These are phyloP conservation scores for Epithemia pelagica DNA, from an alignment of 108 stramenopile genomes.

Conservation along the genomic window DNA sequence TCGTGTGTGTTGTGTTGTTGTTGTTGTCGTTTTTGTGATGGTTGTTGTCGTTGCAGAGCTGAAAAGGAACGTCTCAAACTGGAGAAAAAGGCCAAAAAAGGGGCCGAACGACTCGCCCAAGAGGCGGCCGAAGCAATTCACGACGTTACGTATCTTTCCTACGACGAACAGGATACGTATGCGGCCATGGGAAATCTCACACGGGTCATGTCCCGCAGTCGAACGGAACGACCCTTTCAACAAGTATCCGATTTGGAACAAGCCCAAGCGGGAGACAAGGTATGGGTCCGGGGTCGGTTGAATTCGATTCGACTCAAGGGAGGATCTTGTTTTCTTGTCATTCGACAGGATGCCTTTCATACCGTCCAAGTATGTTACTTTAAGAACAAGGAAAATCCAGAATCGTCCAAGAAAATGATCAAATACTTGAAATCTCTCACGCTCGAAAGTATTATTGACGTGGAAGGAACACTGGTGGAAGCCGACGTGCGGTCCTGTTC, in stretches of 20 bases:
- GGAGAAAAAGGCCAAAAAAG: conserved; percentile 78
- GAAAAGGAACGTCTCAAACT: conserved; percentile 79
- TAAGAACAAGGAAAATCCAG: conserved; percentile 90
- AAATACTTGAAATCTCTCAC: conserved; percentile 87
- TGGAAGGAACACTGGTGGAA: conserved; percentile 76
- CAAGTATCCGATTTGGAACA: conserved; percentile 48
- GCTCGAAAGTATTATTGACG: conserved; percentile 86
- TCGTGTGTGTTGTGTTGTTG: too few relatives aligned
- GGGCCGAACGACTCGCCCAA: conserved; percentile 46
- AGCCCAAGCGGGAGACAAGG: conserved; percentile 48
- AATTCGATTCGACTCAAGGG: conserved; percentile 94
- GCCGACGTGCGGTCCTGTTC: conserved; percentile 78
- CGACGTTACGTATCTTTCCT: conserved; percentile 63
- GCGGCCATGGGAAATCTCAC: conserved; percentile 63
- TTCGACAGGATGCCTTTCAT: conserved; percentile 85
- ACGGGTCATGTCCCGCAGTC: conserved; percentile 66
- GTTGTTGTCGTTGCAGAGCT: too few relatives aligned
- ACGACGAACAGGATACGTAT: conserved; percentile 60
- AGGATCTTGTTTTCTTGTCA: conserved; percentile 89
- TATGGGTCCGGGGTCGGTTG: conserved; percentile 90
- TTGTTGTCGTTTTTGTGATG: too few relatives aligned
- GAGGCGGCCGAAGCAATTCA: conserved; percentile 61
- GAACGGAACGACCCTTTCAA: conserved; percentile 59
- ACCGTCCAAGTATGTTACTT: conserved; percentile 93
- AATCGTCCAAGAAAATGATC: conserved; percentile 81